Conservation (phyloP, 2,329 filamentous ascomycete genomes). For the Rhinocladiella mackenziei region DNA sequence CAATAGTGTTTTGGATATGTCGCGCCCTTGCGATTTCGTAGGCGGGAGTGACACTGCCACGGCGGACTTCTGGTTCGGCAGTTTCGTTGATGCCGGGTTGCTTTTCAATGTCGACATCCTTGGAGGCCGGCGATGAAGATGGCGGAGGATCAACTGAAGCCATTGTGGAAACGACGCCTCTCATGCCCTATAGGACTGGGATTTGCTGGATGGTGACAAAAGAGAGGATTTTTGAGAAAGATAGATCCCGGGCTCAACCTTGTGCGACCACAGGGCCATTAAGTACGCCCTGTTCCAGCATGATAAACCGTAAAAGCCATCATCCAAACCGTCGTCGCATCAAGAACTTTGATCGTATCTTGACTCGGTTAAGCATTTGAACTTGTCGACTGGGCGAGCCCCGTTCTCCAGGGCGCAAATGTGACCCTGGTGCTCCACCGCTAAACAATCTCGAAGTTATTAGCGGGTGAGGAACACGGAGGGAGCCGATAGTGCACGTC, state of each 20-base stretch:
- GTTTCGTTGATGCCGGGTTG: slow-evolving; percentile 4
- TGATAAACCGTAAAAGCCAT: too few species aligned
- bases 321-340: too few species aligned
- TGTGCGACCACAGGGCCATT: background rate
- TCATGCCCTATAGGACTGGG: too few species aligned
- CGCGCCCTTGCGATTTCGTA: slow-evolving; percentile 22
- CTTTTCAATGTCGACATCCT: slow-evolving; percentile 19
- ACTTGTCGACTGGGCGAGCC: slow-evolving; percentile 4
- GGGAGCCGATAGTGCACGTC: slow-evolving; percentile 9
- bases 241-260: background rate
- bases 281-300: too few species aligned
- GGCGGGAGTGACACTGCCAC: slow-evolving; percentile 22
- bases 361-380: too few species aligned
- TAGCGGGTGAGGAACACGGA: slow-evolving; percentile 18
- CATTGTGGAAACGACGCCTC: too few species aligned
- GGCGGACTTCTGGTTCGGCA: slow-evolving; percentile 9
- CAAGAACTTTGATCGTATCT: too few species aligned
- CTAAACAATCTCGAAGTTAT: slow-evolving; percentile 11
- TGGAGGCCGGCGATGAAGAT: slow-evolving; percentile 5
- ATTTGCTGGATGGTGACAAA: too few species aligned
- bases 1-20: slow-evolving; percentile 22
- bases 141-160: slow-evolving; percentile 8
- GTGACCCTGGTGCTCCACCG: slow-evolving; percentile 12
- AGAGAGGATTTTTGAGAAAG: too few species aligned
- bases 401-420: slow-evolving; percentile 5